phyloP scores from a whole-genome alignment of 2,329 filamentous ascomycete genomes.

The Plenodomus biglobosus region DNA sequence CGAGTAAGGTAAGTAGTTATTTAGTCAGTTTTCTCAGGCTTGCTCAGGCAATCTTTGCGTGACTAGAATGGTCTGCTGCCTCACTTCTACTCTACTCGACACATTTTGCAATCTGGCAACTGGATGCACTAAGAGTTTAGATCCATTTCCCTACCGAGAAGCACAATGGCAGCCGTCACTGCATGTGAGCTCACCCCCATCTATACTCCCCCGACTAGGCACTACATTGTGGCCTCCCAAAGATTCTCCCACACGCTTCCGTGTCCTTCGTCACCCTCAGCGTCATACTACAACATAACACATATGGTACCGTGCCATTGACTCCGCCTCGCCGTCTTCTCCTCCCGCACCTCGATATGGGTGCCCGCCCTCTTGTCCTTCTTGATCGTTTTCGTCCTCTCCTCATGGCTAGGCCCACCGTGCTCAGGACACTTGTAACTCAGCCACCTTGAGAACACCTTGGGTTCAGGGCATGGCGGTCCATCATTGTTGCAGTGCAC shows the following conservation, averaged over 20 bases:
- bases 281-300: background rate
- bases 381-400: background rate
- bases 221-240: too few relatives aligned
- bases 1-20: too few relatives aligned
- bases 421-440: background rate
- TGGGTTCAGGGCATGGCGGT: background rate
- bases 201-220: background rate
- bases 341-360: background rate
- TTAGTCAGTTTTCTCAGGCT: background rate
- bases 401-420: background rate
- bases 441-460: background rate
- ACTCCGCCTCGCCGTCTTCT: background rate
- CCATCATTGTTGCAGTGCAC: background rate
- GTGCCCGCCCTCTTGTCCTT: background rate
- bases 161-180: background rate
- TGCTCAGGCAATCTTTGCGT: background rate
- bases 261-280: background rate
- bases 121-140: background rate
- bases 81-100: background rate
- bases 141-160: background rate
- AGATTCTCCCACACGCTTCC: background rate
- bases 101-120: background rate
- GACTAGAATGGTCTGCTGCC: background rate
- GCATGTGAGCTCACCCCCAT: background rate
- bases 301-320: background rate